These are phyloP conservation scores for Ustilago crameri DNA, from an alignment of 1,284 basidiomycete species.

Conservation along the genomic window DNA sequence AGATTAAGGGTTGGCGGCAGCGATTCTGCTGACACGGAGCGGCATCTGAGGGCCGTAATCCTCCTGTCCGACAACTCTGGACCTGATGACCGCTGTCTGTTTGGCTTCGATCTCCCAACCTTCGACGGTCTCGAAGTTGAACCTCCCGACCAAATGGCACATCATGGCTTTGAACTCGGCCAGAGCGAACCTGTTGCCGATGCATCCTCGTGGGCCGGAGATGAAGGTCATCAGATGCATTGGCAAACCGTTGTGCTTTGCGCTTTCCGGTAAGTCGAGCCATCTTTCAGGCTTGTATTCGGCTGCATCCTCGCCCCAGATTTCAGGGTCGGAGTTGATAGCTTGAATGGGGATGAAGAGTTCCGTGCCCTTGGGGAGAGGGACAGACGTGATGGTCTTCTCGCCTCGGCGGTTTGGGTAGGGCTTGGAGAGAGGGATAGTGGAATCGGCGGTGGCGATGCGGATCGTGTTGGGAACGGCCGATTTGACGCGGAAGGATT, in stretches of 20 bases:
- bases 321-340: conserved; percentile 33
- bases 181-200: conserved; percentile 60
- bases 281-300: conserved; percentile 60
- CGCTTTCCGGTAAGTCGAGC: conserved; percentile 41
- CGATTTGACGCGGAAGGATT: conserved; percentile 48
- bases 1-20: background rate
- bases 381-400: conserved; percentile 46
- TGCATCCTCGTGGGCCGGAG: conserved; percentile 58
- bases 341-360: conserved; percentile 55
- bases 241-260: conserved; percentile 35
- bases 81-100: conserved; percentile 45
- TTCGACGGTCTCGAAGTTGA: conserved; percentile 46
- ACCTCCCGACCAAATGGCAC: conserved; percentile 42
- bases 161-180: conserved; percentile 63
- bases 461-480: conserved; percentile 57
- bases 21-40: conserved; percentile 32
- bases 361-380: conserved; percentile 48
- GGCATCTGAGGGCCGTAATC: conserved; percentile 57
- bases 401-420: conserved; percentile 48
- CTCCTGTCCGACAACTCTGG: conserved; percentile 50
- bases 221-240: conserved; percentile 59
- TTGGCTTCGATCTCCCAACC: conserved; percentile 56
- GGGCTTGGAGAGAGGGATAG: conserved; percentile 55
- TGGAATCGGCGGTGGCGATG: conserved; percentile 32
- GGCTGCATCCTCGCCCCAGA: conserved; percentile 59